Evolutionary conservation across 805 yeast species (phyloP), one percentile per base, ranked within the genome.

Genomic region (Candida cerambycidarum): DNA sequence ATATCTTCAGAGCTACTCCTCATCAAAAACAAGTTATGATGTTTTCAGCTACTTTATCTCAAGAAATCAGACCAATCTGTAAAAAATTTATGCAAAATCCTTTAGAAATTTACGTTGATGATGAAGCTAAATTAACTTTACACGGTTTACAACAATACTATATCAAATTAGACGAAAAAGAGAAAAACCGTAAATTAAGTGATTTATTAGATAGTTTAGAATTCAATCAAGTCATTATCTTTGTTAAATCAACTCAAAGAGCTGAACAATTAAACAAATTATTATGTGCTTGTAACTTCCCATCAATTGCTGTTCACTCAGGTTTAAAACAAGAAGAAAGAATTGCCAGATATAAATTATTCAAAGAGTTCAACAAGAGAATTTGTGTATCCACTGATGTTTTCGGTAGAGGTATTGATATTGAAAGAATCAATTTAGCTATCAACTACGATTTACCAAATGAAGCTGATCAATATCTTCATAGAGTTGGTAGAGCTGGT

Each of bases 401-500:
- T 41, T 92, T 92, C 54, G 99, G 99, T 63, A 89, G 99, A 79
- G 99, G 99, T 77, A 93, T 92, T 60, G 99, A 92, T 80, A 92
- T 92, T 56, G 99, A 92, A 79, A 89, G 99, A 75, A 92, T 92
- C 72, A 92, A 92, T 73, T 74, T 92, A 67, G 99, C 99, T 49
- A 89, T 92, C 76, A 93, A 92, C 78, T 92, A 92, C 71, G 99
- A 92, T 71, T 75, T 92, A 76, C 97, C 99, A 57, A 76, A 70
- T 53, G 97, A 90, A 74, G 96, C 98, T 52, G 98, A 92, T 70
- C 97, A 93, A 71, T 92, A 93, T 72, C 80, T 92, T 65, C 99
- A 92, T 77, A 89, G 99, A 76, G 99, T 92, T 51, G 99, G 99
- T 63, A 89, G 99, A 82, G 99, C 99, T 55, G 99, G 99, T 73